Conservation (phyloP, 345 rosid genomes). For the Cardiospermum halicacabum region DNA sequence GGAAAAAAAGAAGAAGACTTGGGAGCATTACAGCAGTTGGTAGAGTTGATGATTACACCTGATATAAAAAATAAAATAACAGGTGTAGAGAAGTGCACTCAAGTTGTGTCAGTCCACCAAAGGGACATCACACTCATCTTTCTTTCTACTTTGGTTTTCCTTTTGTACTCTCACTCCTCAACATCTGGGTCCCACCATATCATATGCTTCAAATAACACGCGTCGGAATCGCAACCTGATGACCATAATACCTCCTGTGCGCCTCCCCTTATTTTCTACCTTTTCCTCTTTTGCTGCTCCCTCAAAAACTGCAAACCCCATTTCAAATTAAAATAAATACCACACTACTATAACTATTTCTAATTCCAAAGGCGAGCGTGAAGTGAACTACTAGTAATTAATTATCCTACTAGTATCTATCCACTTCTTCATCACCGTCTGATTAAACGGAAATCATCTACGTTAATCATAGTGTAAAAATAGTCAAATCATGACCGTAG, state of each 20-base stretch:
- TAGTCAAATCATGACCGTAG: slow-evolving; percentile 41
- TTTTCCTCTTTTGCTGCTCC: slow-evolving; percentile 11
- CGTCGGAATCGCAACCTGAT: slow-evolving; percentile 5
- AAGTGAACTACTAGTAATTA: slow-evolving; percentile 19
- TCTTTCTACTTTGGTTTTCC: slow-evolving; percentile 11
- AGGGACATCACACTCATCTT: slow-evolving; percentile 15
- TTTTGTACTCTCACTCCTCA: slow-evolving; percentile 23
- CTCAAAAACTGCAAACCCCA: slow-evolving; percentile 11
- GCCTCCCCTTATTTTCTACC: slow-evolving; percentile 12
- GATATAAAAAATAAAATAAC: not conserved
- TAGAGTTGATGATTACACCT: slow-evolving; percentile 1
- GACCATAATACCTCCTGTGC: slow-evolving; percentile 15
- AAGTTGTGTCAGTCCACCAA: not conserved
- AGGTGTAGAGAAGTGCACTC: not conserved
- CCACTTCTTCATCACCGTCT: not conserved
- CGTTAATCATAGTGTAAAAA: not conserved
- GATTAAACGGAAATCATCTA: slow-evolving; percentile 5
- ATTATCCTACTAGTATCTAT: not conserved
- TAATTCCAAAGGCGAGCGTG: slow-evolving; percentile 40
- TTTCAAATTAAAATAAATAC: slow-evolving; percentile 1
- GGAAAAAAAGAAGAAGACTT: no score
- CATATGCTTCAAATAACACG: not conserved
- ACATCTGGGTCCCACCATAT: slow-evolving; percentile 14
- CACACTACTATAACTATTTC: no score
- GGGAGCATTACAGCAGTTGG: no score